These are phyloP conservation scores for Rubia tinctorum DNA, from an alignment of 305 asterid genomes.

Conservation along the genomic window DNA sequence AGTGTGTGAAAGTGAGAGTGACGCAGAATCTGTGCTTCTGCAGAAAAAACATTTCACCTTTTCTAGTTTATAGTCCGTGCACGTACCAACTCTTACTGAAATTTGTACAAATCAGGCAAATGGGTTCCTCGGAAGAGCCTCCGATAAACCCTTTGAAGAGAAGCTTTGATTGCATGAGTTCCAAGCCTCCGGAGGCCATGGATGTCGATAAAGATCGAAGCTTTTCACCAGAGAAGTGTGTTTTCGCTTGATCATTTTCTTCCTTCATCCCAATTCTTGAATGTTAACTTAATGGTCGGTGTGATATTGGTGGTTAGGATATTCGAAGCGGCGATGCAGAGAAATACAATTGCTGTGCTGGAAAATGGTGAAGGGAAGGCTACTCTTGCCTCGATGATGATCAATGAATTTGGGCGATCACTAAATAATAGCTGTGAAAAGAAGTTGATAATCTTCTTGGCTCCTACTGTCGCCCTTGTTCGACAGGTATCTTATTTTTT, in stretches of 20 bases:
- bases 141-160: slow-evolving; percentile 45
- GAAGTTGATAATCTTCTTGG: slow-evolving; percentile 64
- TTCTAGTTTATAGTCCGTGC: background rate
- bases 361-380: slow-evolving; percentile 62
- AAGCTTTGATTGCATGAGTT: slow-evolving; percentile 34
- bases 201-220: slow-evolving; percentile 30
- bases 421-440: slow-evolving; percentile 42
- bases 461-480: slow-evolving; percentile 83
- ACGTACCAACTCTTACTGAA: background rate
- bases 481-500: slow-evolving; percentile 48
- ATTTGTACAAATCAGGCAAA: slow-evolving; percentile 12
- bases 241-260: background rate
- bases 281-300: slow-evolving; percentile 15
- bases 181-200: slow-evolving; percentile 36
- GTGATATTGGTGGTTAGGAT: slow-evolving; percentile 40
- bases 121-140: slow-evolving; percentile 32
- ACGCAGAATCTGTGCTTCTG: background rate
- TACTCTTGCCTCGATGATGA: slow-evolving; percentile 61
- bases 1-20: background rate
- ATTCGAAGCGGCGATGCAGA: slow-evolving; percentile 68
- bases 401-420: slow-evolving; percentile 58
- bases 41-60: background rate
- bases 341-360: slow-evolving; percentile 69
- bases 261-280: background rate
- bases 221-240: slow-evolving; percentile 55